A percentile compares a stretch with the other conserved stretches of the same genome.
phyloP scores from a whole-genome alignment of 2,329 filamentous ascomycete genomes.

The Colletotrichum brevisporum region DNA sequence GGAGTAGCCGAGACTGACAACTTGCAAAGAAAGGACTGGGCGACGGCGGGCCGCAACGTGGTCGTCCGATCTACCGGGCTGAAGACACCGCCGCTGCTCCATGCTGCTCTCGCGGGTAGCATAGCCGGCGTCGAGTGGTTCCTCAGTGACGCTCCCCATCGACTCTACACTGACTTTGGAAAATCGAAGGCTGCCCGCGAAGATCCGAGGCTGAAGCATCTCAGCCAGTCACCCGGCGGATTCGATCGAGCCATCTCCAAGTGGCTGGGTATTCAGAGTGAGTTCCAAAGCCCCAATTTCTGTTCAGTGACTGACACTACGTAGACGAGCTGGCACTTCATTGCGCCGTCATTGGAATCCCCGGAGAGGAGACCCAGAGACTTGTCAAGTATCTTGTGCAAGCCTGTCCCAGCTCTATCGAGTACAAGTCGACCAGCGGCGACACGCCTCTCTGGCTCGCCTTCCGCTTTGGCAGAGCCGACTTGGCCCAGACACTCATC shows the following conservation, averaged over 20 bases:
- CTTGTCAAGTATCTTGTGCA: conserved; percentile 78
- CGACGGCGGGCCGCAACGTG: conserved; percentile 69
- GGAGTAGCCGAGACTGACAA: conserved; percentile 36
- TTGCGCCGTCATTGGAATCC: conserved; percentile 68
- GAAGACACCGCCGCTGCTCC: conserved; percentile 71
- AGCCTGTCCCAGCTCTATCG: conserved; percentile 71
- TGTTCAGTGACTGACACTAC: conserved; percentile 42
- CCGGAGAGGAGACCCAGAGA: conserved; percentile 58
- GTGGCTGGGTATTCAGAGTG: conserved; percentile 74
- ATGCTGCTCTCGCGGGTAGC: conserved; percentile 69
- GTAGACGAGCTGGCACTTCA: conserved; percentile 76
- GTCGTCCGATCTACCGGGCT: conserved; percentile 56
- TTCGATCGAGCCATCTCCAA: conserved; percentile 74
- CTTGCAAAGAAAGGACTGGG: conserved; percentile 74
- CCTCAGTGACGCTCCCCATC: conserved; percentile 76
- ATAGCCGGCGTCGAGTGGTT: conserved; percentile 84
- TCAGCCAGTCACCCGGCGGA: conserved; percentile 72
- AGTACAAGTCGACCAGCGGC: conserved; percentile 70
- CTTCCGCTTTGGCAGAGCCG: conserved; percentile 66
- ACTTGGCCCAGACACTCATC: conserved; percentile 74
- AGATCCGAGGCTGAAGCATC: conserved; percentile 73
- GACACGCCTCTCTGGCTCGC: conserved; percentile 80
- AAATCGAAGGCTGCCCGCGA: conserved; percentile 70
- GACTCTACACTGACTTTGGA: conserved; percentile 78
- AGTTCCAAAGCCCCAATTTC: conserved; percentile 48